Base-by-base conservation (phyloP, 495 filamentous ascomycete species). In the Thermothielavioides terrestris region DNA sequence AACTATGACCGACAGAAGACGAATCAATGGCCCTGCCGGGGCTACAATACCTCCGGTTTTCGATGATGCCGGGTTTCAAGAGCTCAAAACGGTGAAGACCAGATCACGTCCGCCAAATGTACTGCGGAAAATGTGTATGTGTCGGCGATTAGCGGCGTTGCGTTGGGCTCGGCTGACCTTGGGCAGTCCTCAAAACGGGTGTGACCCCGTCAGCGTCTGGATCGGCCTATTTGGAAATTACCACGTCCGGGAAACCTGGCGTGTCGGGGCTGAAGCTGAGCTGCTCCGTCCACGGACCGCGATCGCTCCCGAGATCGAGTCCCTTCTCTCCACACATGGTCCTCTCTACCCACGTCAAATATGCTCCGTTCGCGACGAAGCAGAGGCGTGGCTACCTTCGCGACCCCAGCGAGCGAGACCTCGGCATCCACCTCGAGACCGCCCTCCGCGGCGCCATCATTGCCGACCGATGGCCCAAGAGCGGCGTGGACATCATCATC, bases 381-480 rank as follows among this genome's bases (percentile, higher is more conserved):
- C 79, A 84, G 60, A 77, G 92, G 25, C 80, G 86, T 54, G 87
- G 90, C 26, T 95, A 95, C 63, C 75, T 95, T 30, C 85, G 90
- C 25, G 91, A 97, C 62, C 70, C 81, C 7, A 81, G 76, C 50
- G 92, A 97, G 71, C 78, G 90, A 17, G 92, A 98, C 66, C 82
- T 98, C 2, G 85, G 84, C 12, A 85, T 88, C 1, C 94, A 96
- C 62, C 70, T 98, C 9, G 90, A 96, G 64, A 88, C 88, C 7
- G 92, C 94, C 41, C 73, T 98, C 22, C 73, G 86, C 23, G 90
- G 94, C 3, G 84, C 87, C 2, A 83, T 97, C 40, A 89, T 96
- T 54, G 88, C 87, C 11, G 87, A 92, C 57, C 76, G 89, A 27
- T 98, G 92, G 88, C 92, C 92, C 15, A 98, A 98, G 75, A 94